Percentiles rank a stretch among this genome's conserved stretches.
Evolutionary conservation across 1,284 basidiomycete species (phyloP).

Genomic region (Sanguinoderma infundibulare): DNA sequence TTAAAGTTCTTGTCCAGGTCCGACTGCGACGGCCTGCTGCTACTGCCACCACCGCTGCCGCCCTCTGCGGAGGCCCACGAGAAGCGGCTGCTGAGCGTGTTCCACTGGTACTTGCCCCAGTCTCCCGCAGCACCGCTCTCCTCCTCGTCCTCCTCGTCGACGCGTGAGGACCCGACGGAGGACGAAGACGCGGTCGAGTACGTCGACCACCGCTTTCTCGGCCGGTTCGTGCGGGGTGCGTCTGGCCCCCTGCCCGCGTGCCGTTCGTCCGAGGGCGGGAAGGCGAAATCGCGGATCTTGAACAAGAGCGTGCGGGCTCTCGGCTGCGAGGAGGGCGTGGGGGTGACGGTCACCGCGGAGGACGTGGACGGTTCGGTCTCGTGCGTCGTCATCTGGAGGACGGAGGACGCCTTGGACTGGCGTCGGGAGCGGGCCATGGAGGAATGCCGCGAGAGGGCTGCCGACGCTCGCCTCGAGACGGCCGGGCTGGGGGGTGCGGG

Average conservation of each 20-base stretch:
- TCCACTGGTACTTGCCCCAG: conserved; percentile 50
- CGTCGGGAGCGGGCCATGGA: conserved; percentile 34
- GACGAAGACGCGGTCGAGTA: conserved; percentile 36
- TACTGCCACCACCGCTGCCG: conserved; percentile 17
- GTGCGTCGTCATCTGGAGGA: conserved; percentile 22
- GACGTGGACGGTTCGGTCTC: conserved; percentile 31
- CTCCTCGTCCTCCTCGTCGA: conserved; percentile 28
- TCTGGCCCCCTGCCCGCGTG: conserved; percentile 57
- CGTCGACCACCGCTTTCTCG: conserved; percentile 40
- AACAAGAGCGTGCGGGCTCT: conserved; percentile 39
- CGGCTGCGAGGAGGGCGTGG: conserved; percentile 22
- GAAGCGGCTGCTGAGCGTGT: conserved; percentile 42
- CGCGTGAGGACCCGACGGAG: conserved; percentile 25
- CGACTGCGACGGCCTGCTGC: conserved; percentile 39
- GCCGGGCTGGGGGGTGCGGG: conserved; percentile 71
- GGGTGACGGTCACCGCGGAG: conserved; percentile 23
- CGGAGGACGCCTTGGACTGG: conserved; percentile 31
- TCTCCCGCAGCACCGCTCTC: conserved; percentile 40
- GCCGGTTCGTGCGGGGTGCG: conserved; percentile 55
- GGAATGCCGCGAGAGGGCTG: conserved; percentile 42
- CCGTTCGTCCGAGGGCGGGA: conserved; percentile 52
- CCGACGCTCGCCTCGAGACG: conserved; percentile 58
- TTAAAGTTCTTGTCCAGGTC: conserved; percentile 57
- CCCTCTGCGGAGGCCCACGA: too few species aligned
- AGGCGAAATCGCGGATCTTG: conserved; percentile 70